These are phyloP conservation scores for Moesziomyces globuligerus DNA, from an alignment of 1,284 basidiomycete genomes.

Conservation along the genomic window DNA sequence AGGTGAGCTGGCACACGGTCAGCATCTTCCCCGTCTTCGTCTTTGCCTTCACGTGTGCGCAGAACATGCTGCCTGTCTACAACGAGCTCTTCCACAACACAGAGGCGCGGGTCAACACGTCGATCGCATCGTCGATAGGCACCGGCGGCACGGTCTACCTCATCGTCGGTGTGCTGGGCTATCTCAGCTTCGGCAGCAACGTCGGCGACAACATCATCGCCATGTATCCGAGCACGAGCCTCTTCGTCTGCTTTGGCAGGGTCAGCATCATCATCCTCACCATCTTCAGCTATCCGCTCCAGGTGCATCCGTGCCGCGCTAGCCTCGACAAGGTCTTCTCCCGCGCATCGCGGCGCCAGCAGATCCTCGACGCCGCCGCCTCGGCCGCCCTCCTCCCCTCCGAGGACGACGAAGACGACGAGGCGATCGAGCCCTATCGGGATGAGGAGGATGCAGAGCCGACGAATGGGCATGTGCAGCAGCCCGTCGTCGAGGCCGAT, in stretches of 20 bases:
- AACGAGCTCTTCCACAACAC: conserved; percentile 88
- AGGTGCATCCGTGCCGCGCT: conserved; percentile 83
- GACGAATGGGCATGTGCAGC: background rate
- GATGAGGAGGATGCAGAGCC: conserved; percentile 56
- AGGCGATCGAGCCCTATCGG: conserved; percentile 25
- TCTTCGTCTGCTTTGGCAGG: conserved; percentile 92
- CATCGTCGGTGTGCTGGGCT: conserved; percentile 75
- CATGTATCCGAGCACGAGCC: conserved; percentile 84
- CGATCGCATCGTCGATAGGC: conserved; percentile 87
- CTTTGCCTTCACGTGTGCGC: conserved; percentile 74
- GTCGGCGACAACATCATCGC: conserved; percentile 65
- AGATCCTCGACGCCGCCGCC: conserved; percentile 38
- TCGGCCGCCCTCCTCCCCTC: conserved; percentile 10
- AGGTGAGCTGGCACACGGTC: conserved; percentile 75
- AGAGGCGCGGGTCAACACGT: conserved; percentile 84
- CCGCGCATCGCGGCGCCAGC: conserved; percentile 28
- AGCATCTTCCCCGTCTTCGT: conserved; percentile 90
- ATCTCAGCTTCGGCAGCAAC: conserved; percentile 91
- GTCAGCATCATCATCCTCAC: conserved; percentile 88
- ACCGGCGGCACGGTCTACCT: conserved; percentile 66
- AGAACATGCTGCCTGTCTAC: conserved; percentile 76
- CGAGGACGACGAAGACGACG: conserved; percentile 15
- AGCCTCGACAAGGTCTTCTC: conserved; percentile 88
- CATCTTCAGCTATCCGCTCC: conserved; percentile 72
- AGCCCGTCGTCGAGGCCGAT: conserved; percentile 7